Percentiles rank a stretch among this genome's conserved stretches.
phyloP scores from a whole-genome alignment of 2,329 filamentous ascomycete species.

The Botryotinia globosa region DNA sequence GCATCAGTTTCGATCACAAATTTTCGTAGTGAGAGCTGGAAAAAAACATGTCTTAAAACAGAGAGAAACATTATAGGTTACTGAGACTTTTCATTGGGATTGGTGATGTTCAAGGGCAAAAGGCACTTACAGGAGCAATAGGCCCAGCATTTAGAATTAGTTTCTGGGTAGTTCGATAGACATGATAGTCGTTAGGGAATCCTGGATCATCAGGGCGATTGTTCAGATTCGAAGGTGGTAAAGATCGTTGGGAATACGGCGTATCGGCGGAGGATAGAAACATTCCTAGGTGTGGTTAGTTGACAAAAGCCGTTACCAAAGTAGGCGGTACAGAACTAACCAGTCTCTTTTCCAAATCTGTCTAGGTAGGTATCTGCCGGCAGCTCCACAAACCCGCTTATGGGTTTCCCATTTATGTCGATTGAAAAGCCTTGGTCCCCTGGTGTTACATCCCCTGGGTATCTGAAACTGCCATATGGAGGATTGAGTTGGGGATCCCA shows the following conservation, averaged over 20 bases:
- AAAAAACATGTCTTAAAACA: rapidly evolving
- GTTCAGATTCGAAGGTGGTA: conserved; percentile 13
- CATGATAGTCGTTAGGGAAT: conserved; percentile 15
- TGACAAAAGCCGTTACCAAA: too few relatives aligned
- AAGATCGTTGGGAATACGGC: conserved; percentile 6
- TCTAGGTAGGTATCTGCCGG: background rate
- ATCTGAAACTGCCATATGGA: background rate
- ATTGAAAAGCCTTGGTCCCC: conserved; percentile 7
- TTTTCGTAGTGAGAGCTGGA: background rate
- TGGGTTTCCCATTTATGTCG: background rate
- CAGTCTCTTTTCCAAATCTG: conserved; percentile 18
- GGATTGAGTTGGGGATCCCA: background rate
- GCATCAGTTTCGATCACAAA: background rate
- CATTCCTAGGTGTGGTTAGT: background rate
- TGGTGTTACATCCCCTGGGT: background rate
- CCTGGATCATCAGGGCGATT: background rate
- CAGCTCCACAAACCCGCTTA: conserved; percentile 6
- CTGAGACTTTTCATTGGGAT: too few relatives aligned
- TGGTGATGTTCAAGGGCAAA: background rate
- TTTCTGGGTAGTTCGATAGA: conserved; percentile 5
- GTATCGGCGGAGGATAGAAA: conserved; percentile 12
- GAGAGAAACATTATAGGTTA: background rate
- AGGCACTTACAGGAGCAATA: conserved; percentile 6
- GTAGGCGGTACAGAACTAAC: background rate
- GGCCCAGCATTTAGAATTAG: background rate